Percentiles rank a stretch among this genome's conserved stretches.
Evolutionary conservation across 306 rosid species (phyloP).

Genomic region (Medicago arabica): DNA sequence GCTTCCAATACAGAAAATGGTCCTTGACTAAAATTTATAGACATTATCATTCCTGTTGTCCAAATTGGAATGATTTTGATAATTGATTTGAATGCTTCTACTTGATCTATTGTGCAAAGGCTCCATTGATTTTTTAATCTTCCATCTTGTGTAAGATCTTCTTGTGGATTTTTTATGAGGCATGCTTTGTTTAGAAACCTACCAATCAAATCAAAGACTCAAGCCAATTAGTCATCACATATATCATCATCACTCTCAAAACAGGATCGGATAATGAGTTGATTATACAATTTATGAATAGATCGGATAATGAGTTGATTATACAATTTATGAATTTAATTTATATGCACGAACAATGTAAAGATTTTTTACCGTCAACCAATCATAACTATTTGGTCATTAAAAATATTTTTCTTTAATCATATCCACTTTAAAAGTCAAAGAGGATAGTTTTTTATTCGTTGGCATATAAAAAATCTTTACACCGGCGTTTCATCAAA

Average conservation of each 20-base stretch:
- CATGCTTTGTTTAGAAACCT: slow-evolving; percentile 53
- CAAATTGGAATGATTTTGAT: slow-evolving; percentile 26
- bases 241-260: not conserved
- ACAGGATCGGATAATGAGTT: not conserved
- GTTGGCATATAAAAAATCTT: too few species aligned
- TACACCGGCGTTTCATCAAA: too few species aligned
- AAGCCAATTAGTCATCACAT: not conserved
- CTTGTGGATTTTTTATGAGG: slow-evolving; percentile 23
- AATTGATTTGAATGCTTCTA: slow-evolving; percentile 26
- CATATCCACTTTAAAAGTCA: too few species aligned
- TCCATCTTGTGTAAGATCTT: slow-evolving; percentile 17
- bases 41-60: slow-evolving; percentile 33
- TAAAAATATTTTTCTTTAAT: too few species aligned
- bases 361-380: too few species aligned
- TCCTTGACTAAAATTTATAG: not conserved
- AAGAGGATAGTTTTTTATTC: too few species aligned
- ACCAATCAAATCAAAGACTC: not conserved
- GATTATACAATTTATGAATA: too few species aligned
- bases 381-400: too few species aligned
- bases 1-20: slow-evolving; percentile 11
- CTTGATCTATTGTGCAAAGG: slow-evolving; percentile 54
- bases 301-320: too few species aligned
- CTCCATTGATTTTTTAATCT: slow-evolving; percentile 30
- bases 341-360: too few species aligned
- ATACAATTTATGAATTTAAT: too few species aligned